phyloP scores from a whole-genome alignment of 805 yeast species.

The Kuraishia floccosa region DNA sequence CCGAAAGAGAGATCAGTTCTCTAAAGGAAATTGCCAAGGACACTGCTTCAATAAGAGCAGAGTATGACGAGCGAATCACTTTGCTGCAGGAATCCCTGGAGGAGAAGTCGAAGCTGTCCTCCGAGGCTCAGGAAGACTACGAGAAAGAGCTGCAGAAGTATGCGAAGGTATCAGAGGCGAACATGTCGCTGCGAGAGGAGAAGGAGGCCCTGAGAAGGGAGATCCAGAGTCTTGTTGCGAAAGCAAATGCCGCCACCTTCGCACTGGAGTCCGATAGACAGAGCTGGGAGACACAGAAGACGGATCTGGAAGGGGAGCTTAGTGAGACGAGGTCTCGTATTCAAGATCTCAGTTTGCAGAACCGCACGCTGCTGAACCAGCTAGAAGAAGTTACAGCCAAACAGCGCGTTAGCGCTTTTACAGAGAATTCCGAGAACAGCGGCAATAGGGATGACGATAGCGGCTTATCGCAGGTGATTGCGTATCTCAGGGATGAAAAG shows the following conservation, averaged over 20 bases:
- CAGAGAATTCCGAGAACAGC: too few species aligned
- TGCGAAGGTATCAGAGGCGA: conserved; percentile 25
- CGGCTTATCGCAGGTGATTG: conserved; percentile 40
- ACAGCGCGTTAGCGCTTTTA: too few species aligned
- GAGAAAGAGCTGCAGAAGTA: conserved; percentile 44
- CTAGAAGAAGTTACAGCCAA: conserved; percentile 33
- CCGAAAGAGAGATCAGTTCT: conserved; percentile 6
- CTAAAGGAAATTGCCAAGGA: conserved; percentile 11
- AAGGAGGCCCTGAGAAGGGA: conserved; percentile 8
- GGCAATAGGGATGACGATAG: background rate
- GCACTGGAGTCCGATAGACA: conserved; percentile 17
- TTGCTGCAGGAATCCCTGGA: conserved; percentile 23
- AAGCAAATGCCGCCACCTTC: background rate
- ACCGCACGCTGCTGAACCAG: conserved; percentile 56
- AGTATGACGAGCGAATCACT: conserved; percentile 17
- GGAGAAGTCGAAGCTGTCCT: conserved; percentile 33
- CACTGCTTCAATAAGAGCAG: conserved; percentile 14
- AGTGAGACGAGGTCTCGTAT: conserved; percentile 29
- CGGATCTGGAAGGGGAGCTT: conserved; percentile 33
- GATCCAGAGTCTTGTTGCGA: background rate
- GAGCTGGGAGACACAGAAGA: conserved; percentile 33
- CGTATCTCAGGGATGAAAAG: conserved; percentile 61
- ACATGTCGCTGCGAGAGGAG: conserved; percentile 11
- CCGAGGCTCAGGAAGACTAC: conserved; percentile 40
- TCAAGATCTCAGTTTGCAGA: conserved; percentile 55